Evolutionary conservation across 1,284 basidiomycete genomes (phyloP).

Genomic region (Apiotrichum porosum): DNA sequence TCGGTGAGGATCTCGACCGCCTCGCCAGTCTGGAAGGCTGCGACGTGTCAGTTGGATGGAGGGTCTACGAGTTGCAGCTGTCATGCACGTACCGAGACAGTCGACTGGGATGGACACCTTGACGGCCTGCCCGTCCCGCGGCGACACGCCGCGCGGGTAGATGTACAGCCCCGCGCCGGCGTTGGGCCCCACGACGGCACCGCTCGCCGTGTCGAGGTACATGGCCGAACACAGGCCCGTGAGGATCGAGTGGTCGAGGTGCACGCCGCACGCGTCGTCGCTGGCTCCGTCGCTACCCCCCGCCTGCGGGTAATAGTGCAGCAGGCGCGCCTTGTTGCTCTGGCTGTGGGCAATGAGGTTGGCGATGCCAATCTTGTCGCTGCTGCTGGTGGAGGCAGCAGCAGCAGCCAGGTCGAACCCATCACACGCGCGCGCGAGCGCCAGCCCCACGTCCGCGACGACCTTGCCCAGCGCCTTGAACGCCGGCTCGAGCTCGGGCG

Average conservation of each 20-base stretch:
- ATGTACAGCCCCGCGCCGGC: slow-evolving; percentile 75
- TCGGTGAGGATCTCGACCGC: slow-evolving; percentile 80
- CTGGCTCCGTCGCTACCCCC: slow-evolving; percentile 52
- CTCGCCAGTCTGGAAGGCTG: slow-evolving; percentile 88
- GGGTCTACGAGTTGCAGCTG: too few relatives aligned
- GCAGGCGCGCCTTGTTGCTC: slow-evolving; percentile 61
- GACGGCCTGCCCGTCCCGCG: slow-evolving; percentile 56
- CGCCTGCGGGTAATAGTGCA: slow-evolving; percentile 80
- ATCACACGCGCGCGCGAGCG: slow-evolving; percentile 78
- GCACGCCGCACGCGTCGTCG: slow-evolving; percentile 63
- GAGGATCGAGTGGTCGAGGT: slow-evolving; percentile 72
- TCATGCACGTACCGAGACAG: slow-evolving; percentile 24
- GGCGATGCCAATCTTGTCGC: slow-evolving; percentile 45
- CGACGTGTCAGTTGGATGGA: too few relatives aligned
- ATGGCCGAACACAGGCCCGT: slow-evolving; percentile 83
- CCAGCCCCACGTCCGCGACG: slow-evolving; percentile 70
- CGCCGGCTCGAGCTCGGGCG: slow-evolving; percentile 69
- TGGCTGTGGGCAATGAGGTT: slow-evolving; percentile 41
- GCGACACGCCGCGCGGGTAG: slow-evolving; percentile 56
- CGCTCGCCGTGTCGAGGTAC: slow-evolving; percentile 57
- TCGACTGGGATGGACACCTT: slow-evolving; percentile 75
- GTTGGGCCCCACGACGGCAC: slow-evolving; percentile 45
- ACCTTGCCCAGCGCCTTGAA: slow-evolving; percentile 74
- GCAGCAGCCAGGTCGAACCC: slow-evolving; percentile 78
- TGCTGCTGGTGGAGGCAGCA: slow-evolving; percentile 52